phyloP scores from a whole-genome alignment of 768 basidiomycete species.

The Xerocomellus chrysenteron region DNA sequence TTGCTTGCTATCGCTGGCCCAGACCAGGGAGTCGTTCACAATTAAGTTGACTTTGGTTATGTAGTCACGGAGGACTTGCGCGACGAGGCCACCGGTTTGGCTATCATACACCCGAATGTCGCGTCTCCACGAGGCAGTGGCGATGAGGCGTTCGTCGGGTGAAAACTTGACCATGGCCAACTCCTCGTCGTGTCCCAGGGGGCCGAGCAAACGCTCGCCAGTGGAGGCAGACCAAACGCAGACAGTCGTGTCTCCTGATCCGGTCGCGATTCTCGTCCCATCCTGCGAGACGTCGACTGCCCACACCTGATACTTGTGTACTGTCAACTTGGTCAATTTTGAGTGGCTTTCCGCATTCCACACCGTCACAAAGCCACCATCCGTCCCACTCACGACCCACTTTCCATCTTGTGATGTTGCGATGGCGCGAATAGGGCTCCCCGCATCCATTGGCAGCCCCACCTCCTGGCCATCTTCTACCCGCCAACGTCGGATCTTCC shows the following conservation, averaged over 20 bases:
- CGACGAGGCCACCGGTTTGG: too few species aligned
- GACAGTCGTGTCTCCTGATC: background rate
- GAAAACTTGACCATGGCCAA: too few species aligned
- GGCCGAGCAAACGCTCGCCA: background rate
- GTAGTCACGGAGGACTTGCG: too few species aligned
- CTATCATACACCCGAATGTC: too few species aligned
- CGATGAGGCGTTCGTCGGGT: too few species aligned
- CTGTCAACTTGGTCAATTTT: background rate
- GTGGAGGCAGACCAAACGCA: too few species aligned
- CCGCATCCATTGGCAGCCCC: background rate
- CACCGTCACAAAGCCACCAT: background rate
- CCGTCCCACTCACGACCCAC: background rate
- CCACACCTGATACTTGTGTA: background rate
- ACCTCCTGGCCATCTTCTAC: background rate
- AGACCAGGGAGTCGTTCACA: too few species aligned
- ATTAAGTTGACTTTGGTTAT: too few species aligned
- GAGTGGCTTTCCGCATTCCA: background rate
- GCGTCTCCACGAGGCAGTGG: too few species aligned
- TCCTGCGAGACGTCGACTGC: conserved; percentile 7
- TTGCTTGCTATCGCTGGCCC: too few species aligned
- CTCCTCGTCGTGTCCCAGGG: background rate
- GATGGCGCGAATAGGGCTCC: background rate
- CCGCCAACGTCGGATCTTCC: background rate
- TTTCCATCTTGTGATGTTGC: background rate
- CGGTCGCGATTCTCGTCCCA: background rate